A percentile compares a stretch with the other conserved stretches of the same genome.
Conservation (phyloP, 176 grass and related monocot genomes). For the Oryza nivara region DNA sequence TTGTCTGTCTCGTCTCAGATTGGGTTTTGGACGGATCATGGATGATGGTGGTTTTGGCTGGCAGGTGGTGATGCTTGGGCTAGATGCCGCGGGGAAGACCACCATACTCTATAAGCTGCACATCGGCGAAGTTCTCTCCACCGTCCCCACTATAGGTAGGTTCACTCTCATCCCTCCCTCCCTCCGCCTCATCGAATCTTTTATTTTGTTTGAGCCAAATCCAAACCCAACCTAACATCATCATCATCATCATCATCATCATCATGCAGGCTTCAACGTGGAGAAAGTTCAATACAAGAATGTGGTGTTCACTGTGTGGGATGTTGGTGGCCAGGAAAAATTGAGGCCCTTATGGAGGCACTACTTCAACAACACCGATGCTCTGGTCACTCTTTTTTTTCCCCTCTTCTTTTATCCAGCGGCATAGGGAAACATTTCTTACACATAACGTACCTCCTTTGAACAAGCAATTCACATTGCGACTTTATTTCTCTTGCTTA, state of each 20-base stretch:
- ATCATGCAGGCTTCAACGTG: conserved; percentile 84
- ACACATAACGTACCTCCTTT: background rate
- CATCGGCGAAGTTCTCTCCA: conserved; percentile 94
- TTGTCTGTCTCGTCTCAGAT: background rate
- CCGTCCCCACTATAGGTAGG: conserved; percentile 95
- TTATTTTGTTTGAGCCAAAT: background rate
- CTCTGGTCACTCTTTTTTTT: conserved; percentile 59
- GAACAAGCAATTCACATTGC: background rate
- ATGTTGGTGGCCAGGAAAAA: conserved; percentile 99
- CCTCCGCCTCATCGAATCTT: background rate
- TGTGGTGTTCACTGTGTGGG: conserved; percentile 98
- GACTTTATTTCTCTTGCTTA: conserved; percentile 11
- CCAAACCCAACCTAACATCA: background rate
- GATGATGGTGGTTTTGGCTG: conserved; percentile 23
- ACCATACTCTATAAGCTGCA: conserved; percentile 97
- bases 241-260: background rate
- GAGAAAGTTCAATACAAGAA: conserved; percentile 99
- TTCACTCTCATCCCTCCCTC: conserved; percentile 25
- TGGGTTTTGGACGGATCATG: background rate
- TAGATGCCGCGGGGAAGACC: conserved; percentile 96
- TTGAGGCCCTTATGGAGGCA: conserved; percentile 97
- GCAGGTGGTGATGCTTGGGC: conserved; percentile 96
- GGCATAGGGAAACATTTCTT: background rate
- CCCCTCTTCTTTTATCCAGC: conserved; percentile 6
- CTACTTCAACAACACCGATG: conserved; percentile 99